Percentiles rank a stretch among this genome's conserved stretches.
Evolutionary conservation across 129 eudicot genomes (phyloP).

Genomic region (Calendula officinalis): DNA sequence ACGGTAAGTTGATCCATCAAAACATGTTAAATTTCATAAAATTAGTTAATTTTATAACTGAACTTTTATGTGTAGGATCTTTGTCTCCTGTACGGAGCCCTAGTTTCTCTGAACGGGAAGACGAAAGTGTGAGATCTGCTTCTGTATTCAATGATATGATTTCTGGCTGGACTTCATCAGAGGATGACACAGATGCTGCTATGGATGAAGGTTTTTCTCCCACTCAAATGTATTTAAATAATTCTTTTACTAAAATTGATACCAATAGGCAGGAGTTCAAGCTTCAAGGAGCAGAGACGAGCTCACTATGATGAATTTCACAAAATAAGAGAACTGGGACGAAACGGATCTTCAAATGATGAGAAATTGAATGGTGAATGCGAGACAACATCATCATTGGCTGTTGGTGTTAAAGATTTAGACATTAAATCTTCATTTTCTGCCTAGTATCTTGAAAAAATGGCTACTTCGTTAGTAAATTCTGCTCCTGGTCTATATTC

Average conservation of each 20-base stretch:
- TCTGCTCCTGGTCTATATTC: conserved; percentile 2
- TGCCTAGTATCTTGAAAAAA: neutral
- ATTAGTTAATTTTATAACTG: neutral
- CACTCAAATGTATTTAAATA: neutral
- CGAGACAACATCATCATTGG: conserved; percentile 41
- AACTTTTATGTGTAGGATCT: conserved; percentile 47
- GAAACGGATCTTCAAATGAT: conserved; percentile 59
- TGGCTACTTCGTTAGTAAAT: conserved; percentile 3
- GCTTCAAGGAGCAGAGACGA: conserved; percentile 80
- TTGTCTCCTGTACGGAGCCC: conserved; percentile 55
- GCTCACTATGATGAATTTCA: conserved; percentile 88
- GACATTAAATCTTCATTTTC: conserved; percentile 31
- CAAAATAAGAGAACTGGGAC: conserved; percentile 69
- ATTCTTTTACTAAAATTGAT: neutral
- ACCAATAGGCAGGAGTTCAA: conserved; percentile 44
- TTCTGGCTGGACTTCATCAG: conserved; percentile 93
- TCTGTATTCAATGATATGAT: conserved; percentile 76
- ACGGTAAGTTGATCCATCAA: conserved; percentile 41
- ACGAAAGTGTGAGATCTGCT: conserved; percentile 56
- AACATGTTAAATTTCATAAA: no score
- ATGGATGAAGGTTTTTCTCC: conserved; percentile 62
- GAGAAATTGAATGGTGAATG: conserved; percentile 31
- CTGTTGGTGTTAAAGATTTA: conserved; percentile 53
- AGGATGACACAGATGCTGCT: conserved; percentile 72
- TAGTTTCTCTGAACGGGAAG: conserved; percentile 45